phyloP scores from a whole-genome alignment of 2,329 filamentous ascomycete genomes.

The Sarocladium brachiariae region DNA sequence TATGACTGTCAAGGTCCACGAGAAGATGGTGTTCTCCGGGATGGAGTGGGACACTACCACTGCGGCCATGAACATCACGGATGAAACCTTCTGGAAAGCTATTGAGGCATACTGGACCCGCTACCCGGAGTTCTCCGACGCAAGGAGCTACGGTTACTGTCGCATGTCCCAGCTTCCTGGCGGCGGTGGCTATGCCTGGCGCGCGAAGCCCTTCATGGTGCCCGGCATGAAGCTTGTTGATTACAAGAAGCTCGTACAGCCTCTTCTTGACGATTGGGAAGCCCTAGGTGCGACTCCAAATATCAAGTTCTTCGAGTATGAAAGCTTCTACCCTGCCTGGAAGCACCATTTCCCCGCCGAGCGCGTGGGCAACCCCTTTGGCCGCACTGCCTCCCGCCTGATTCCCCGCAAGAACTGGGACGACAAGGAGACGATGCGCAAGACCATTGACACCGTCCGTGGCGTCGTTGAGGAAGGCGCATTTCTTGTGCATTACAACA shows the following conservation, averaged over 20 bases:
- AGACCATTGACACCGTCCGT: slow-evolving; percentile 17
- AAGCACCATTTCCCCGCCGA: slow-evolving; percentile 30
- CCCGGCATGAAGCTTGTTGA: slow-evolving; percentile 25
- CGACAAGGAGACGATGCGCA: slow-evolving; percentile 12
- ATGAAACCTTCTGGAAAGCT: slow-evolving; percentile 26
- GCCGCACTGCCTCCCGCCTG: slow-evolving; percentile 29
- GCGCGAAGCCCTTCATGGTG: slow-evolving; percentile 28
- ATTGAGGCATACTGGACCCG: slow-evolving; percentile 24
- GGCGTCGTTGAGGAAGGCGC: slow-evolving; percentile 17
- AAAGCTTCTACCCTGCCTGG: slow-evolving; percentile 30
- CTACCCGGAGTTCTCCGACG: slow-evolving; percentile 22
- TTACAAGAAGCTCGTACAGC: slow-evolving; percentile 25
- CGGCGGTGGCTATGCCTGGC: slow-evolving; percentile 21
- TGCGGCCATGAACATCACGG: slow-evolving; percentile 21
- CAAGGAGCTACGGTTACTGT: slow-evolving; percentile 22
- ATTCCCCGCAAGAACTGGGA: slow-evolving; percentile 27
- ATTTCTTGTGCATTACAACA: slow-evolving; percentile 19
- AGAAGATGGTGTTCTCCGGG: slow-evolving; percentile 25
- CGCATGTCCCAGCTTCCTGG: slow-evolving; percentile 13
- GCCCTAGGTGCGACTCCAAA: slow-evolving; percentile 23
- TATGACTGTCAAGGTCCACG: slow-evolving; percentile 26
- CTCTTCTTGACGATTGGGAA: slow-evolving; percentile 22
- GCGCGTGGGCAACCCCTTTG: slow-evolving; percentile 15
- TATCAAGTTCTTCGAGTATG: slow-evolving; percentile 26
- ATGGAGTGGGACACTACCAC: slow-evolving; percentile 28